Base-by-base conservation (phyloP, 192 early-diverging fungal species). In the Backusella psychrophila region DNA sequence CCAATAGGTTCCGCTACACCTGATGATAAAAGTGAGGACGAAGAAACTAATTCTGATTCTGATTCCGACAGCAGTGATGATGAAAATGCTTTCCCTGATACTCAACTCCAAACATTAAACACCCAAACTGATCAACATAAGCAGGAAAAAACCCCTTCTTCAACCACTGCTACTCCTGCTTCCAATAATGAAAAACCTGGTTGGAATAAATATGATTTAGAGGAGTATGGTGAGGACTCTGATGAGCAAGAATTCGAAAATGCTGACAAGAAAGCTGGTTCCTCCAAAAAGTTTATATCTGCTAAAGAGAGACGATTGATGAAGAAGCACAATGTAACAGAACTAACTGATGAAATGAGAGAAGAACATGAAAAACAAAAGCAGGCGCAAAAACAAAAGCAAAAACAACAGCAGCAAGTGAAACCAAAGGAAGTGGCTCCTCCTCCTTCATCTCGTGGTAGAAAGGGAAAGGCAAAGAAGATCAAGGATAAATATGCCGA, bases 401-500 rank as follows among this genome's bases (percentile, higher is more conserved):
- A 21, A 56, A n/a, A 56, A 42, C 82, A 76, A 65, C 80, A 78
- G 72, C 78, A 69, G 77, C 77, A 38, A 52, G 34, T 44, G 34
- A 23, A 80, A 74, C 26, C 70, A 6, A 67, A 77, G 31, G 31
- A 63, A 79, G 77, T 19, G 3, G 42, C 75, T 35, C 65, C 71
- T 52, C 38, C 73, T 33, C 46, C 83, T 15, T 63, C 78, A 38
- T 81, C 89, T 14, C 94, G 97, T 52, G 97, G 97, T 29, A 95
- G 97, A 77, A 92, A 90, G 71, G 90, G 91, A 42, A 98, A 98
- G 84, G 75, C 90, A 36, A 94, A 94, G 87, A 98, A 98, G 84
- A 88, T 94, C 29, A 97, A 97, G 82, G 91, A 90, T 38, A 98
- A 97, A 82, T 99, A 99, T 82, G 93, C 87, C 4, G 97, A 98